Conservation (phyloP, 2,329 filamentous ascomycete species). For the Phyllosticta citribraziliensis region DNA sequence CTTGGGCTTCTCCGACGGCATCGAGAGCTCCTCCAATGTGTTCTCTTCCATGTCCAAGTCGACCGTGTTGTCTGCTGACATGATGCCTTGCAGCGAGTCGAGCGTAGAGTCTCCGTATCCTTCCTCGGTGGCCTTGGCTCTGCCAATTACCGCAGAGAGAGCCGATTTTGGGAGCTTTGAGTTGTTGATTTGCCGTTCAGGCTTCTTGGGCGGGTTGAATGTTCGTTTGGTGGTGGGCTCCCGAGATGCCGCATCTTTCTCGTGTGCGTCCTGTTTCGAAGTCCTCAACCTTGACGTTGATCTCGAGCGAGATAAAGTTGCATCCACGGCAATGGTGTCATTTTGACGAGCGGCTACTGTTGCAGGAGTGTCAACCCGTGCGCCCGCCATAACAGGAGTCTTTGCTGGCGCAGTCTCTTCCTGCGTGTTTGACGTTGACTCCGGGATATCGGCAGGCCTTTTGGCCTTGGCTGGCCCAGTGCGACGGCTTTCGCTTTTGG, state of each 20-base stretch:
- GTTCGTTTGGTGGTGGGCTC: background rate
- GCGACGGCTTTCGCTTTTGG: background rate
- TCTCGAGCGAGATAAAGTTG: background rate
- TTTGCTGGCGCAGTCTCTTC: slow-evolving; percentile 20
- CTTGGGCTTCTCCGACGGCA: slow-evolving; percentile 20
- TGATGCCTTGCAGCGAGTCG: slow-evolving; percentile 37
- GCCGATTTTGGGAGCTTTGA: slow-evolving; percentile 24
- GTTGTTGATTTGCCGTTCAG: background rate
- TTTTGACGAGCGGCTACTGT: background rate
- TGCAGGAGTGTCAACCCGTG: slow-evolving; percentile 39
- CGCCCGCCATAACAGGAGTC: slow-evolving; percentile 38
- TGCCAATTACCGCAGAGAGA: slow-evolving; percentile 32
- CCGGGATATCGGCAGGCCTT: background rate
- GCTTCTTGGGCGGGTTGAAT: background rate
- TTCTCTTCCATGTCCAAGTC: slow-evolving; percentile 10
- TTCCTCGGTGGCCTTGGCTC: slow-evolving; percentile 23
- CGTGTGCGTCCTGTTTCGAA: background rate
- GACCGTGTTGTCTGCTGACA: slow-evolving; percentile 16
- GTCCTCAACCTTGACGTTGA: background rate
- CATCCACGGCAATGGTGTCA: background rate
- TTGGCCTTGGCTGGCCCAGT: background rate
- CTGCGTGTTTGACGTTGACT: background rate
- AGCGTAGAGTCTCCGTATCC: slow-evolving; percentile 38
- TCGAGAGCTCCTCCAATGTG: slow-evolving; percentile 21
- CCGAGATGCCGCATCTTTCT: background rate